Percentiles rank a stretch among this genome's conserved stretches.
These are phyloP conservation scores for Crepidotus sp. DNA, from an alignment of 1,284 basidiomycete species.

Conservation along the genomic window DNA sequence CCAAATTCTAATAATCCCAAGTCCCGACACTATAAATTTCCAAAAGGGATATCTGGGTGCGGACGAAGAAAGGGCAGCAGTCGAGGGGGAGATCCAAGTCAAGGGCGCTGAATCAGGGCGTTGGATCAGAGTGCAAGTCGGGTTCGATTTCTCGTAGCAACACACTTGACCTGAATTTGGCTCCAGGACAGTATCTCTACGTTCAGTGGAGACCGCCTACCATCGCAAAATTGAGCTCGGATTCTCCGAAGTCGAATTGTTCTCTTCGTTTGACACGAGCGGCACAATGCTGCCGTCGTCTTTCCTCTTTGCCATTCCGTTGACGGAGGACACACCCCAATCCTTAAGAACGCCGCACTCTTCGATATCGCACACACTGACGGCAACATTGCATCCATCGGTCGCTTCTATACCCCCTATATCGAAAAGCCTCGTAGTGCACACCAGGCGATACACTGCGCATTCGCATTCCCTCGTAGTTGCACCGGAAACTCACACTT, in stretches of 20 bases:
- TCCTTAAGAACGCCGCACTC: constrained; percentile 65
- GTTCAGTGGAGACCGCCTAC: constrained; percentile 56
- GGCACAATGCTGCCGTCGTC: constrained; percentile 41
- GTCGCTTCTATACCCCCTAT: constrained; percentile 34
- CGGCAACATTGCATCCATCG: constrained; percentile 51
- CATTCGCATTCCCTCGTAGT: constrained; percentile 45
- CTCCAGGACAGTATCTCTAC: constrained; percentile 53
- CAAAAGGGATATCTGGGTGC: constrained; percentile 75
- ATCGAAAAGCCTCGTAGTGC: constrained; percentile 52
- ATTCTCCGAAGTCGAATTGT: constrained; percentile 24
- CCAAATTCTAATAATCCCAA: constrained; percentile 63
- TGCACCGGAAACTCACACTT: constrained; percentile 47
- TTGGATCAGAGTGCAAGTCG: constrained; percentile 64
- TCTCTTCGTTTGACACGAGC: constrained; percentile 14
- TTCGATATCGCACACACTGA: constrained; percentile 55
- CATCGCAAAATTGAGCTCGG: constrained; percentile 55
- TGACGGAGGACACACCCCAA: constrained; percentile 66
- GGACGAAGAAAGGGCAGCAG: constrained; percentile 66
- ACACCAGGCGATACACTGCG: constrained; percentile 65
- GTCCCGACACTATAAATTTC: constrained; percentile 57
- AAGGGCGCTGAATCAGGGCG: constrained; percentile 50
- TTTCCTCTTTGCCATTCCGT: constrained; percentile 68
- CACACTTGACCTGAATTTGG: constrained; percentile 18
- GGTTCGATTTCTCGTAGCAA: constrained; percentile 3
- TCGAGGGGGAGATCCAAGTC: constrained; percentile 76